Evolutionary conservation across 257 asterid species (phyloP).

Genomic region (Solanum peruvianum): DNA sequence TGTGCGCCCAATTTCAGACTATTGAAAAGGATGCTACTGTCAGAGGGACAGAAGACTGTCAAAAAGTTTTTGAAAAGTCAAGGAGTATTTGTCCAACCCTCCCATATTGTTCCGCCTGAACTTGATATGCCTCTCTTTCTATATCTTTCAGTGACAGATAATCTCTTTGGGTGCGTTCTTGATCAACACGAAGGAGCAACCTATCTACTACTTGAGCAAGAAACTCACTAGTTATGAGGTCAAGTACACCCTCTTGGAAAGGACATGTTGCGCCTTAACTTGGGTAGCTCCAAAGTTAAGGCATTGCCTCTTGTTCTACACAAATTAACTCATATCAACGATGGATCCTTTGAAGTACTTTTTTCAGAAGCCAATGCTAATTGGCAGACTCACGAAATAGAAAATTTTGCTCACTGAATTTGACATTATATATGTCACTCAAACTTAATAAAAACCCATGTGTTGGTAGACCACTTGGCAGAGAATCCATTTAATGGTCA

Average conservation of each 20-base stretch:
- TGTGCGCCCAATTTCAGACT: background rate
- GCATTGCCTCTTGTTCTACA: background rate
- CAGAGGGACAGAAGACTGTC: background rate
- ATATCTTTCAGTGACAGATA: background rate
- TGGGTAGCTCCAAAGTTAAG: background rate
- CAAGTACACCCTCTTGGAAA: background rate
- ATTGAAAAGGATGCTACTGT: background rate
- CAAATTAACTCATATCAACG: background rate
- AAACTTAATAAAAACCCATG: background rate
- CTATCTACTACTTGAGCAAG: background rate
- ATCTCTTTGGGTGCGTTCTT: background rate
- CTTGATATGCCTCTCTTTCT: background rate
- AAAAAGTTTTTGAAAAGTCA: background rate
- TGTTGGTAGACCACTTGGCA: background rate
- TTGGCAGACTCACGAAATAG: background rate
- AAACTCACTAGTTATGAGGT: background rate
- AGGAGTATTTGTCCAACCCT: background rate
- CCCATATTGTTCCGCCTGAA: background rate
- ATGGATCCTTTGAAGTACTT: background rate
- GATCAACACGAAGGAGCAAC: background rate
- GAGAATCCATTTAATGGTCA: no score
- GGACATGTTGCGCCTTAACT: background rate
- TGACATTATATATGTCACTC: background rate
- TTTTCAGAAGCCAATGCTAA: background rate
- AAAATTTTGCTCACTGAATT: background rate